A percentile compares a stretch with the other conserved stretches of the same genome.
Conservation (phyloP, 352 stramenopile species). For the Halophytophthora polymorphica region DNA sequence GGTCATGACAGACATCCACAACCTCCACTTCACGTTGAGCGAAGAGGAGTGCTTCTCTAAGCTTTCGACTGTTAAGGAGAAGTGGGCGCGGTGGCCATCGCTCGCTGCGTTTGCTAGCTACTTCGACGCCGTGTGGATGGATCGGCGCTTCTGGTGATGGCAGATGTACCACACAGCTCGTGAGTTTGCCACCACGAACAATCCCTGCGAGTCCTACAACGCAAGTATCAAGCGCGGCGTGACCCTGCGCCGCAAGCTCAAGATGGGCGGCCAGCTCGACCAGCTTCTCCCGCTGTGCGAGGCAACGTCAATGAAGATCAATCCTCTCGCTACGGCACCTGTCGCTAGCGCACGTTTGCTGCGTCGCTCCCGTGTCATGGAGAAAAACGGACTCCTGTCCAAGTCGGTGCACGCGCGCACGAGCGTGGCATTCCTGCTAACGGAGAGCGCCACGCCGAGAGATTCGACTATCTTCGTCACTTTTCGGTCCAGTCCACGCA, state of each 20-base stretch:
- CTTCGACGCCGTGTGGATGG: neutral
- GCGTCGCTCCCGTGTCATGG: too few species aligned
- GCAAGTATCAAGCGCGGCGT: slow-evolving; percentile 12
- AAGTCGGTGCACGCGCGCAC: too few species aligned
- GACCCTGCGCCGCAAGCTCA: slow-evolving; percentile 2
- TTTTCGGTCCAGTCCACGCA: too few species aligned
- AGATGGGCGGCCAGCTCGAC: slow-evolving; percentile 1
- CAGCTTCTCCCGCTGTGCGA: too few species aligned
- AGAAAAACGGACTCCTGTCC: too few species aligned
- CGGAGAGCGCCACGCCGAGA: too few species aligned
- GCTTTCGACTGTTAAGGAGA: neutral
- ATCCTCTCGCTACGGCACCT: too few species aligned
- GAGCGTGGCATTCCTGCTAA: too few species aligned
- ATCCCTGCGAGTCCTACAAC: slow-evolving; percentile 20
- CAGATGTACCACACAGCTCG: slow-evolving; percentile 5
- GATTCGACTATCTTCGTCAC: too few species aligned
- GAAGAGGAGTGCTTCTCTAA: neutral
- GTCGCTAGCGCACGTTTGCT: too few species aligned
- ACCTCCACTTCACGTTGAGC: slow-evolving; percentile 1
- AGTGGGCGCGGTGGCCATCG: neutral
- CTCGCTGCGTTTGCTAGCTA: neutral
- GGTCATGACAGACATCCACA: neutral
- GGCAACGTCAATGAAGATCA: too few species aligned
- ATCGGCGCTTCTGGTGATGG: slow-evolving; percentile 1
- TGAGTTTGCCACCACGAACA: slow-evolving; percentile 17